These are phyloP conservation scores for Colletotrichum sp. DNA, from an alignment of 2,329 filamentous ascomycete species.

Conservation along the genomic window DNA sequence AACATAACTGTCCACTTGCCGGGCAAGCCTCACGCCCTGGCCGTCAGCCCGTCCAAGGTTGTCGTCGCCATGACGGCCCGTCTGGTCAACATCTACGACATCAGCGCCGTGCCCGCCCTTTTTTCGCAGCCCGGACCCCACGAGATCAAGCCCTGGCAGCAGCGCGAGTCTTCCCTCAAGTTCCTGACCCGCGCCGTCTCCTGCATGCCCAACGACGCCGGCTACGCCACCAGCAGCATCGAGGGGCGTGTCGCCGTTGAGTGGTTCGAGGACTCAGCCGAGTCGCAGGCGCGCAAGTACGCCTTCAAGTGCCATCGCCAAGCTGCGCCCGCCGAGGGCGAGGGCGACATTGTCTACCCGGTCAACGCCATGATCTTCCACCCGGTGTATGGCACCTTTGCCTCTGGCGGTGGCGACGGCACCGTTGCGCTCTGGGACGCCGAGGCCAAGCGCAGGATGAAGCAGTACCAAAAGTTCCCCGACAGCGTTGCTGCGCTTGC, in stretches of 20 bases:
- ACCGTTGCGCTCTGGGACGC: conserved; percentile 95
- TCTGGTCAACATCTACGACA: conserved; percentile 93
- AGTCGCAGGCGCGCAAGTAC: conserved; percentile 92
- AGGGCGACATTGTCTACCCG: conserved; percentile 84
- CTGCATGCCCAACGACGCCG: conserved; percentile 95
- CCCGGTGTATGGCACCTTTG: conserved; percentile 82
- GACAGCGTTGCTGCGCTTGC: conserved; percentile 78
- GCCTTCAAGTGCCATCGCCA: conserved; percentile 98
- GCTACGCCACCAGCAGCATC: conserved; percentile 91
- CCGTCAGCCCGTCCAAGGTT: conserved; percentile 77
- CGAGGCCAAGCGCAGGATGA: conserved; percentile 85
- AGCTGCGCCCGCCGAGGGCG: conserved; percentile 64
- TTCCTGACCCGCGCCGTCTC: conserved; percentile 94
- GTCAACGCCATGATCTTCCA: conserved; percentile 93
- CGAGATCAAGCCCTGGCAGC: conserved; percentile 82
- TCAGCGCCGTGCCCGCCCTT: conserved; percentile 68
- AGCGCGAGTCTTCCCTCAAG: conserved; percentile 91
- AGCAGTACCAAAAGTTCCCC: conserved; percentile 85
- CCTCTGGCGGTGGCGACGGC: conserved; percentile 87
- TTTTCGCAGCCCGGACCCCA: conserved; percentile 55
- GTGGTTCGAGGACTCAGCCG: conserved; percentile 91
- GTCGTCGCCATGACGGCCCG: conserved; percentile 96
- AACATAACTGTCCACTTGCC: conserved; percentile 75
- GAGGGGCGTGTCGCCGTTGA: conserved; percentile 96
- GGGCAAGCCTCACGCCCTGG: conserved; percentile 88